phyloP scores from a whole-genome alignment of 768 basidiomycete species.

The Coprinopsis strossmayeri region DNA sequence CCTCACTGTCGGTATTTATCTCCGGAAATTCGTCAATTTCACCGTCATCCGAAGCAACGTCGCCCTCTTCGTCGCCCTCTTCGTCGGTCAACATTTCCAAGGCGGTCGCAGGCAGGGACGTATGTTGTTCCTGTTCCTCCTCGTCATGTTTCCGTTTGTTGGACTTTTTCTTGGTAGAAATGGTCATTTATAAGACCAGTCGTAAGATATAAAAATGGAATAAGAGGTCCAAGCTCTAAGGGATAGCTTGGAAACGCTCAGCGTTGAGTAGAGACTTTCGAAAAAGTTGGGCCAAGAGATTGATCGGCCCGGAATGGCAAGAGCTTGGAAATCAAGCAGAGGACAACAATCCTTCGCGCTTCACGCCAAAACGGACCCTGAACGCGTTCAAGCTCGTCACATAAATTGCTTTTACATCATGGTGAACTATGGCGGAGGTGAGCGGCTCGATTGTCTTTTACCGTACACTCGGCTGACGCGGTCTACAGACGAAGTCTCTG shows the following conservation, averaged over 20 bases:
- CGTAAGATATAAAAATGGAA: slow-evolving; percentile 2
- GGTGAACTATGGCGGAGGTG: slow-evolving; percentile 88
- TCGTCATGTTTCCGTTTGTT: slow-evolving; percentile 57
- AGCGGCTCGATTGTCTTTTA: slow-evolving; percentile 17
- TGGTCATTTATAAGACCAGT: slow-evolving; percentile 24
- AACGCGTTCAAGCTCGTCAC: not conserved
- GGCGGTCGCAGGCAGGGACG: slow-evolving; percentile 29
- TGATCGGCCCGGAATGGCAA: slow-evolving; percentile 14
- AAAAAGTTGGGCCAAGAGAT: not conserved
- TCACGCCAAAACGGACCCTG: not conserved
- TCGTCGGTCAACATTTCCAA: slow-evolving; percentile 77
- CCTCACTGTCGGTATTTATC: slow-evolving; percentile 48
- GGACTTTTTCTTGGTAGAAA: slow-evolving; percentile 25
- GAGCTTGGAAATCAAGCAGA: slow-evolving; percentile 20
- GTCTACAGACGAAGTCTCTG: slow-evolving; percentile 89
- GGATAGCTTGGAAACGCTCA: not conserved
- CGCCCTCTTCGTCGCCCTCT: slow-evolving; percentile 42
- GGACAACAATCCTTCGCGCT: slow-evolving; percentile 20
- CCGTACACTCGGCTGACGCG: slow-evolving; percentile 10
- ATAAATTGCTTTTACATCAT: slow-evolving; percentile 28
- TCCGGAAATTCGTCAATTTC: slow-evolving; percentile 72
- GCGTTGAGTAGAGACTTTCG: not conserved
- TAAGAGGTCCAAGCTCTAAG: not conserved
- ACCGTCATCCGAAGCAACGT: slow-evolving; percentile 45
- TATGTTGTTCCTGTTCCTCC: slow-evolving; percentile 31